These are phyloP conservation scores for Coprinopsis sp. DNA, from an alignment of 768 basidiomycete species.

Conservation along the genomic window DNA sequence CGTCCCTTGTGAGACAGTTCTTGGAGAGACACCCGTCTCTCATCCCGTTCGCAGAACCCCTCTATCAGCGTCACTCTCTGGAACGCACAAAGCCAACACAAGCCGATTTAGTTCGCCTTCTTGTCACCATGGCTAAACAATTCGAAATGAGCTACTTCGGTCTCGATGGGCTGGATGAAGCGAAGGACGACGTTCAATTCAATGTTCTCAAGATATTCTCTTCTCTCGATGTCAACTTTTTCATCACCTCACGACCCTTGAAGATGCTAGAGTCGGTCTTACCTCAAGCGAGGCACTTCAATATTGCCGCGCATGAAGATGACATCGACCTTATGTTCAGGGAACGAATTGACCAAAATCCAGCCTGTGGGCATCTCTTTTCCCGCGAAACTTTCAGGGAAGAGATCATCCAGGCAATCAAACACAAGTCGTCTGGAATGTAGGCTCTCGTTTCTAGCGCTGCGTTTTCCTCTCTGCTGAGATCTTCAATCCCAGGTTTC, in stretches of 20 bases:
- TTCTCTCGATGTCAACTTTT: background rate
- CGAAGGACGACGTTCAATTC: background rate
- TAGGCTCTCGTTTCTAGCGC: no score
- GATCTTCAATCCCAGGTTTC: no score
- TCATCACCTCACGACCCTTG: background rate
- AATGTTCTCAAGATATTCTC: background rate
- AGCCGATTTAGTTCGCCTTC: background rate
- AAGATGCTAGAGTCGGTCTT: no score
- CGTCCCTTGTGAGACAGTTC: background rate
- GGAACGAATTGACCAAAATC: background rate
- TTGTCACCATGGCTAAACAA: background rate
- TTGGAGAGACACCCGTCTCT: background rate
- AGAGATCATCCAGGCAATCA: no score
- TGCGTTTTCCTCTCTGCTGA: no score
- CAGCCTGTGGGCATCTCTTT: no score
- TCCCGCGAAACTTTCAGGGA: no score
- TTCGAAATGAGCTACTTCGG: background rate
- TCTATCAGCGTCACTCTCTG: background rate
- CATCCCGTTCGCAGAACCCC: no score
- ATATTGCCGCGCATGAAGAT: background rate
- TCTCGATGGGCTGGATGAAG: slow-evolving; percentile 1
- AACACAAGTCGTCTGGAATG: no score
- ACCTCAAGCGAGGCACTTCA: no score
- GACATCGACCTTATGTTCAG: background rate
- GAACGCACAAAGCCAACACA: background rate